Base-by-base conservation (phyloP, 164 flowering plant genomes). In the Sextonia rubra region DNA sequence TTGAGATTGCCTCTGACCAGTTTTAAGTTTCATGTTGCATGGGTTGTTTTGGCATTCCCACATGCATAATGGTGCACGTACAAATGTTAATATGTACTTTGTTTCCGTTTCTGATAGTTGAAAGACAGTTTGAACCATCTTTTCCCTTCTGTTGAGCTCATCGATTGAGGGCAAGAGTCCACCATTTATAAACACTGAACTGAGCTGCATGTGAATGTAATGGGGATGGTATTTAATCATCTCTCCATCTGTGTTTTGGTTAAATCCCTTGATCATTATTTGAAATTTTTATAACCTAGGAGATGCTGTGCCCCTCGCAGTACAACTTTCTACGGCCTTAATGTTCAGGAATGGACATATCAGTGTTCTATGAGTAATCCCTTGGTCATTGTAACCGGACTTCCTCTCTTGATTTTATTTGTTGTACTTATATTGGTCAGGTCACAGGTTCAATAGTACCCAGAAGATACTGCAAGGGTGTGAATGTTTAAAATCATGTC, bases 1-100 rank as follows among this genome's bases (percentile, higher is more conserved):
- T 70, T 66, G 55, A n/a, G 52, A 61, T 61, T 64, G 15, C 67
- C 20, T 12, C 20, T 26, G 44, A 64, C 20, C 67, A 64, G 67
- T 64, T 52, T 61, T 20, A 61, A 61, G 14, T 56, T 56, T 18
- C n/a, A 1, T n/a, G 8, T 17, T 61, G 64, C 24, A 61, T 61
- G 14, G 26, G 20, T 29, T 64, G 67, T 64, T 18, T 64, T 8
- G 15, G 22, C 37, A 64, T 64, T 15, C 27, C 44, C 47, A 61
- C 4, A 22, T 22, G 64, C 14, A 12, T 22, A 61, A 24, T 22
- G 12, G 27, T 0, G 27, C 23, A 24, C 27, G 2, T 61, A 14
- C 20, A 61, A 61, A 12, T 25, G 4, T 61, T 61, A 61, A 24
- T 24, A 22, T 52, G 14, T 15, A 12, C 58, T 52, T 2, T 37